Base-by-base conservation (phyloP, 805 yeast species). In the Starmerella sp. region DNA sequence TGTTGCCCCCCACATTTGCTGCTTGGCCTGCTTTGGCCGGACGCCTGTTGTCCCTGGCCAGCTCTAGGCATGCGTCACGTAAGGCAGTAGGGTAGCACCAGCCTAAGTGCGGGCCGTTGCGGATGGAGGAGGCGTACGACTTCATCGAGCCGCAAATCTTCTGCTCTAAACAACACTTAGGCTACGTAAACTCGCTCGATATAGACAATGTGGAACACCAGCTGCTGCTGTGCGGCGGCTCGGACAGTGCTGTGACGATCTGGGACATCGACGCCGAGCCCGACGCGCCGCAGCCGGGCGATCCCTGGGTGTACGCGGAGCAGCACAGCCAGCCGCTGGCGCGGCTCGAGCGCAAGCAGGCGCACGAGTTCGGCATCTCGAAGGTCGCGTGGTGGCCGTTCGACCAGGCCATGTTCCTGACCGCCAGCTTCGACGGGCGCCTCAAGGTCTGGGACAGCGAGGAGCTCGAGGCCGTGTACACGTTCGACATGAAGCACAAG, bases 301-400 rank as follows among this genome's bases (percentile, higher is more conserved):
- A 58, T 56, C 34, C 53, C 36, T 48, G 55, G 46, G 55, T 58
- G 46, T 34, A 59, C 45, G 54, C 60, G 13, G 54, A 54, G n/a
- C 42, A 55, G 15, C 48, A 56, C 34, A 48, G 31, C 48, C 45
- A 31, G 55, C 55, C 43, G 51, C 51, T 54, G 55, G 61, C 47
- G 48, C 49, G 42, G 36, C 49, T 54, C 51, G 59, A 38, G 29
- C 38, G 54, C 49, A 52, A 51, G 51, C 52, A 11, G 49, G 78
- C 75, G 0, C 97, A 90, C 65, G 66, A 71, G 17, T 87, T 75
- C 66, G 95, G 96, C 0, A 74, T 90, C 0, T 84, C 95, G 0
- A 70, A 78, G 14, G 72, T 86, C 0, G 73, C 76, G 62, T 90
- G 97, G 97, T 91, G 96, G 91, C 89, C 93, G 0, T 71, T 72